Conservation (phyloP, 2,329 filamentous ascomycete genomes). For the Tolypocladium pustulatum region DNA sequence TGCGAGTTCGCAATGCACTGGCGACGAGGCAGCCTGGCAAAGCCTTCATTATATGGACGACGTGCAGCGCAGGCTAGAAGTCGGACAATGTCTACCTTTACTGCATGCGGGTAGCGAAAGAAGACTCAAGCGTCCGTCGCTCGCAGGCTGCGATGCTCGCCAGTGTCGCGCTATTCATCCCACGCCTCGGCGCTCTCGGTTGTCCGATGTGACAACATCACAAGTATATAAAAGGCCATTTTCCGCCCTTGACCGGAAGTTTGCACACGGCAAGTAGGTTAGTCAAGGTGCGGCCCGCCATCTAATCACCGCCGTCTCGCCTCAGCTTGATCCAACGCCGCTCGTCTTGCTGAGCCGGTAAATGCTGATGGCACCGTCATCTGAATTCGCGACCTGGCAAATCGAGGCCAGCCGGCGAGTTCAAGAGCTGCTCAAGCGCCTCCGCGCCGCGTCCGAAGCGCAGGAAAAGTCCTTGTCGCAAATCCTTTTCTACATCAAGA, state of each 20-base stretch:
- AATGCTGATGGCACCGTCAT: neutral
- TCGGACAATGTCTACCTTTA: neutral
- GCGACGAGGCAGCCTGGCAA: neutral
- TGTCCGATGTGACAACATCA: neutral
- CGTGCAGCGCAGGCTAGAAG: neutral
- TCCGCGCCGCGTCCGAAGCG: constrained; percentile 15
- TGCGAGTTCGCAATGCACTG: neutral
- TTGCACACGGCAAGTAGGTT: neutral
- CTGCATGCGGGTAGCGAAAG: neutral
- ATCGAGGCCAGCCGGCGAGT: constrained; percentile 14
- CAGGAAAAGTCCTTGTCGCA: constrained; percentile 16
- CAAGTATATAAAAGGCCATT: neutral
- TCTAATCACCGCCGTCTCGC: neutral
- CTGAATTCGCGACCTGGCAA: constrained; percentile 8
- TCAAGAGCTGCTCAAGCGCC: constrained; percentile 12
- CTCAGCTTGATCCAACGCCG: neutral
- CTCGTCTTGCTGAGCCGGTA: neutral
- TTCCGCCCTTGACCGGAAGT: neutral
- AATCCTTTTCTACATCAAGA: constrained; percentile 14
- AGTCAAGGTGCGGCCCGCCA: too few species aligned
- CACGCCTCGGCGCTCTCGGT: constrained; percentile 1
- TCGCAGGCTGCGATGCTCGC: neutral
- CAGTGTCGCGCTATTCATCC: neutral
- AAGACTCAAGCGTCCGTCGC: neutral
- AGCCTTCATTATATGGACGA: neutral